Evolutionary conservation across 1,139 yeast species (phyloP), one percentile per base, ranked within the genome.

Genomic region (Kluyveromyces marxianus): DNA sequence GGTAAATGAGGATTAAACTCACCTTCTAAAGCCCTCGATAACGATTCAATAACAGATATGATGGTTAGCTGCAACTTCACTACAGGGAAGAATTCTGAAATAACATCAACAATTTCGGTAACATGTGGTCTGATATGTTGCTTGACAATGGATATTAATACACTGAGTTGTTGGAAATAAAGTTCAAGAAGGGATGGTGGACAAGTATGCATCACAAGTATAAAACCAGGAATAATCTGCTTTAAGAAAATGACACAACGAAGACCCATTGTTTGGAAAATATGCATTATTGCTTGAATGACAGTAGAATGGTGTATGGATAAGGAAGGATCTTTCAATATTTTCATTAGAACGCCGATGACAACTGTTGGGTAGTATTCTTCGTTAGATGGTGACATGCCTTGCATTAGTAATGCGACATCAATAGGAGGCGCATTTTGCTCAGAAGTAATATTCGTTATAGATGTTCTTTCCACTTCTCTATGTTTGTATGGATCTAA

Each of bases 291-390:
- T 0, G 97, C 95, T 57, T 88, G 96, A 8, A 89, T 86, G 33
- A 88, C 95, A 38, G 87, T 83, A 4, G 92, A 85, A 61, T 94
- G 97, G 58, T 90, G 96, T 0, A 87, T 72, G 14, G 86, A 81
- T 49, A 92, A 71, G 0, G 97, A 87, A 1, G 86, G 80, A 62
- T 94, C 98, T 53, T 83, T 83, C 43, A 92, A 68, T 27, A 92
- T 82, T 50, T 82, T 84, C 81, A 90, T 77, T 51, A 94, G 69
- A 21, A 89, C 86, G 34, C 81, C 82, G 38, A 92, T 86, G 1
- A 94, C 97, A 25, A 94, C 97, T 0, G 97, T 89, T 3, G 97
- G 97, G 58, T 88, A 90, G 58, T 89, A 94, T 56, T 90, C 97
- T 49, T 90, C 97, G 49, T 83, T 80, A 0, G 95, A 83, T 1